Evolutionary conservation across 257 asterid species (phyloP).

Genomic region (Orobanche coerulescens): DNA sequence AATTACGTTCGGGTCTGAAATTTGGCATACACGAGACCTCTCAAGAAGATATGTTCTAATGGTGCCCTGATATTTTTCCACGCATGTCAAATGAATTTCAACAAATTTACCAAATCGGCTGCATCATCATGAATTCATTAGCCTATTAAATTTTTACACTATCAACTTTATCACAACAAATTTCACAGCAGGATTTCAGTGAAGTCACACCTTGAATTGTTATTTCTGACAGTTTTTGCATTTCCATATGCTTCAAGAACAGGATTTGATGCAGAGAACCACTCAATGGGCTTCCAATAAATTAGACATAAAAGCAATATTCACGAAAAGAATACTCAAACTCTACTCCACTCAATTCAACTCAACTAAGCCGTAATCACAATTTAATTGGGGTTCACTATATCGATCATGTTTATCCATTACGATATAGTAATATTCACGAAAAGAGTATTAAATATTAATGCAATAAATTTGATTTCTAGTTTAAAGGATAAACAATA

Average conservation of each 20-base stretch:
- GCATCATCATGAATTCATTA: conserved; percentile 34
- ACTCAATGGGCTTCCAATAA: conserved; percentile 22
- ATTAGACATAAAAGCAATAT: conserved; percentile 10
- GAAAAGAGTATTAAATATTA: too few species aligned
- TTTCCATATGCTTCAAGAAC: conserved; percentile 97
- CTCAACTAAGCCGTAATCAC: too few species aligned
- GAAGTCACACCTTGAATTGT: conserved; percentile 70
- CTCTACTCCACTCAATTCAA: too few species aligned
- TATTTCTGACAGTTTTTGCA: conserved; percentile 91
- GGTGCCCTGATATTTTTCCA: conserved; percentile 93
- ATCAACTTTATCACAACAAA: background rate
- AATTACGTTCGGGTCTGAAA: conserved; percentile 88
- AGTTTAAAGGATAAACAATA: background rate
- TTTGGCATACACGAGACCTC: conserved; percentile 92
- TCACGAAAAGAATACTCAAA: conserved; percentile 9
- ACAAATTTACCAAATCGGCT: conserved; percentile 94
- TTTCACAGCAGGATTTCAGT: background rate
- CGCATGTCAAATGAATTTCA: conserved; percentile 77
- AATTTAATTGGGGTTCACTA: too few species aligned
- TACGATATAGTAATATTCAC: too few species aligned
- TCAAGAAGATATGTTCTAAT: conserved; percentile 90
- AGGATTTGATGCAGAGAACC: conserved; percentile 72
- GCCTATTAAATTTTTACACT: background rate
- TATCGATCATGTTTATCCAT: too few species aligned
- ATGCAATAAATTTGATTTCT: background rate